These are phyloP conservation scores for Trichaptum fuscoviolaceum DNA, from an alignment of 768 basidiomycete species.

Conservation along the genomic window DNA sequence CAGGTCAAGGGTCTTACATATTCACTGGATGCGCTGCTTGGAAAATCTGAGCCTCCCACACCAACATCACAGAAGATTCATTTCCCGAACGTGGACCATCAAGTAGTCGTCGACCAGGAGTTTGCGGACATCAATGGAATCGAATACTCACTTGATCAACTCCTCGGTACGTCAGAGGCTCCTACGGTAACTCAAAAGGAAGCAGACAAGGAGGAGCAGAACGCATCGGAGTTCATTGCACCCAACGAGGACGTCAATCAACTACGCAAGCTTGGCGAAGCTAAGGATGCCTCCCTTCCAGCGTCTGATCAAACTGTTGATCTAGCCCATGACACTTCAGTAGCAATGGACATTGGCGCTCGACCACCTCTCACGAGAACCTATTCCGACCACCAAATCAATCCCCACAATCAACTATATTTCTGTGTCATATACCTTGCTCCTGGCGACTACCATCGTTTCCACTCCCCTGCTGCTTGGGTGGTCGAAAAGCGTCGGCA, in stretches of 20 bases:
- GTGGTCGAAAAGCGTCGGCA: constrained; percentile 94
- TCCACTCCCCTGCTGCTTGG: constrained; percentile 95
- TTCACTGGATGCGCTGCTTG: constrained; percentile 89
- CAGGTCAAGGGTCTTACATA: constrained; percentile 99
- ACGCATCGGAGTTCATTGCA: constrained; percentile 4
- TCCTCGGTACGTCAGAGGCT: constrained; percentile 57
- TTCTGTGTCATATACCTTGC: constrained; percentile 97
- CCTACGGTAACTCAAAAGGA: constrained; percentile 12
- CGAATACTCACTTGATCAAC: constrained; percentile 87
- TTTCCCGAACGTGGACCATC: constrained; percentile 45
- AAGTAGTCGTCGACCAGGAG: constrained; percentile 74
- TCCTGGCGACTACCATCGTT: constrained; percentile 97
- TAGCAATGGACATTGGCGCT: constrained; percentile 69
- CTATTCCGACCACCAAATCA: constrained; percentile 44
- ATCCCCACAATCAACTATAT: constrained; percentile 78
- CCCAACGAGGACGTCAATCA: constrained; percentile 16
- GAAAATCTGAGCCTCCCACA: constrained; percentile 46
- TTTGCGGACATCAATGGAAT: constrained; percentile 98
- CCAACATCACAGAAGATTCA: constrained; percentile 36
- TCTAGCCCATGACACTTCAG: constrained; percentile 60
- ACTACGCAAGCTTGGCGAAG: constrained; percentile 58
- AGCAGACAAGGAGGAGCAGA: not conserved
- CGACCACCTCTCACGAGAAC: constrained; percentile 33
- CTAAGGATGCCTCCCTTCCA: constrained; percentile 72
- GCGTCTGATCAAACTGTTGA: constrained; percentile 45